phyloP scores from a whole-genome alignment of 495 filamentous ascomycete species.

The Tuber borchii region DNA sequence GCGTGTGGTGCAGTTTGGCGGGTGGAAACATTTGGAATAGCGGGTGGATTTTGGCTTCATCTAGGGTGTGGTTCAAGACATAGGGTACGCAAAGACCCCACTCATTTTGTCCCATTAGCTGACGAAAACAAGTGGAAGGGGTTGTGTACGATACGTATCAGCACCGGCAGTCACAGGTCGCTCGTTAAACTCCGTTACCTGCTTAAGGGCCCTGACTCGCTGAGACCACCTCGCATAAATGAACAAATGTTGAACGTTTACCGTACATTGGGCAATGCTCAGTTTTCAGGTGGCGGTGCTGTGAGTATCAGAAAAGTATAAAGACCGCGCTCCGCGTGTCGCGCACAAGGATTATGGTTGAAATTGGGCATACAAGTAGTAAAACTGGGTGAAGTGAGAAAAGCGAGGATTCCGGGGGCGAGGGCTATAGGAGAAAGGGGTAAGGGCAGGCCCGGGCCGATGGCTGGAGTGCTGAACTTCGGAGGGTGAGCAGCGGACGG shows the following conservation, averaged over 20 bases:
- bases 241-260: not conserved
- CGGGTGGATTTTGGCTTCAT: not conserved
- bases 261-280: not conserved
- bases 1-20: not conserved
- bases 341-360: not conserved
- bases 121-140: not conserved
- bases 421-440: not conserved
- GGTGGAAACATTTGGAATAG: not conserved
- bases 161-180: not conserved
- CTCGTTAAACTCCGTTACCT: not conserved
- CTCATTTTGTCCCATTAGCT: not conserved
- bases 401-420: not conserved
- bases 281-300: not conserved
- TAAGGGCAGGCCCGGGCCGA: not conserved
- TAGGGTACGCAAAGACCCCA: not conserved
- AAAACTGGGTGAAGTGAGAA: not conserved
- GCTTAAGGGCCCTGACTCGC: not conserved
- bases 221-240: not conserved
- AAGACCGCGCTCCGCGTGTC: not conserved
- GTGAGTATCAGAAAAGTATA: not conserved
- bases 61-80: not conserved
- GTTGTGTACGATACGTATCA: not conserved
- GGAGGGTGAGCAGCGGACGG: not conserved
- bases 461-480: not conserved
- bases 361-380: not conserved